Conservation (phyloP, 108 stramenopile species). For the Cyclotella baltica region DNA sequence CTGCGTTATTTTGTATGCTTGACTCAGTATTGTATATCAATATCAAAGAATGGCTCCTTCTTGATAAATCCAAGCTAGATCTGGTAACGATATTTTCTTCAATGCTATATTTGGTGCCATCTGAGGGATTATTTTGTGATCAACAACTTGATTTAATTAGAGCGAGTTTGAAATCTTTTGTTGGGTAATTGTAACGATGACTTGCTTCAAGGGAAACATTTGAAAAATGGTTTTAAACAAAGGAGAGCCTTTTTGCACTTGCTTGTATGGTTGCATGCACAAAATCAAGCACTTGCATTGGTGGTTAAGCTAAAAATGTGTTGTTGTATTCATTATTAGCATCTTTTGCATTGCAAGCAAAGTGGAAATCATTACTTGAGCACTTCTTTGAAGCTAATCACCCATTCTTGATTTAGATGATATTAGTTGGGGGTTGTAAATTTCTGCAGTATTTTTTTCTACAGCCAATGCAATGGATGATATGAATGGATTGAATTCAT, state of each 20-base stretch:
- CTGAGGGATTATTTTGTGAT: conserved; percentile 1
- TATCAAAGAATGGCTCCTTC: conserved; percentile 20
- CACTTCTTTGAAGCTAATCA: neutral
- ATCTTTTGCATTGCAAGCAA: conserved; percentile 34
- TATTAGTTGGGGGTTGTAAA: conserved; percentile 2
- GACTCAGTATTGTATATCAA: neutral
- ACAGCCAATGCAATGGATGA: conserved; percentile 10
- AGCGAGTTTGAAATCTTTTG: conserved; percentile 20
- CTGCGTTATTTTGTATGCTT: neutral
- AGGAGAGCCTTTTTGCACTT: neutral
- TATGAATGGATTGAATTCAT: neutral
- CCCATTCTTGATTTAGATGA: conserved; percentile 12
- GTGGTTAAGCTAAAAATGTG: conserved; percentile 2
- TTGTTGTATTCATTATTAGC: conserved; percentile 17
- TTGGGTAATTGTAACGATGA: conserved; percentile 9
- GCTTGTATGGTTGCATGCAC: conserved; percentile 6
- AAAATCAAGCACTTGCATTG: neutral
- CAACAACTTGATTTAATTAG: conserved; percentile 12
- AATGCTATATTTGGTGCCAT: conserved; percentile 10
- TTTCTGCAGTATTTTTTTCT: neutral
- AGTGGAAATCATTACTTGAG: conserved; percentile 20
- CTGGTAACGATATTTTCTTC: conserved; percentile 6
- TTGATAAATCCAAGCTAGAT: conserved; percentile 14
- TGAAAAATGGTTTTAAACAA: no score
- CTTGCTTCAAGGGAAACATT: conserved; percentile 11